Evolutionary conservation across 1,284 basidiomycete genomes (phyloP).

Genomic region (Singerocomus inundabilis): DNA sequence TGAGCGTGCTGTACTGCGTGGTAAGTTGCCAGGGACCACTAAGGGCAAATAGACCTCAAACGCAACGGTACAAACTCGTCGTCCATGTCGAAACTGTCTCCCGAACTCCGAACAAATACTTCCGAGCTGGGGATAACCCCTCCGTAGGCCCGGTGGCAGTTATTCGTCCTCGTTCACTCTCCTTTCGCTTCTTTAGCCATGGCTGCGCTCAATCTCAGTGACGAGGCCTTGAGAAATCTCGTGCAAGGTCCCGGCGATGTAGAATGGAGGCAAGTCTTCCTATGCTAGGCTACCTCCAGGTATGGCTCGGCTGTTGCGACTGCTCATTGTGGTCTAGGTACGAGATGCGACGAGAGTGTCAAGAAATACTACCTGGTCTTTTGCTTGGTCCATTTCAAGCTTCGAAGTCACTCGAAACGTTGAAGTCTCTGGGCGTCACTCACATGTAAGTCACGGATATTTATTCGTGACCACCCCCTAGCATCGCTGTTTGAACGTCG

Average conservation of each 20-base stretch:
- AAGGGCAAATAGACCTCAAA: conserved; percentile 10
- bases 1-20: conserved; percentile 36
- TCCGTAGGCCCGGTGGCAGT: conserved; percentile 1
- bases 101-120: conserved; percentile 27
- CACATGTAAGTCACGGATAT: conserved; percentile 69
- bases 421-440: conserved; percentile 69
- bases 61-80: conserved; percentile 56
- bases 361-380: conserved; percentile 85
- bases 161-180: background rate
- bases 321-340: conserved; percentile 53
- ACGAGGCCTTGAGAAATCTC: conserved; percentile 59
- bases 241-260: conserved; percentile 75
- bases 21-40: conserved; percentile 8
- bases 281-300: background rate
- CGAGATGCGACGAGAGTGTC: conserved; percentile 92
- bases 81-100: conserved; percentile 28
- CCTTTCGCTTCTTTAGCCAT: conserved; percentile 9
- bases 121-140: conserved; percentile 22
- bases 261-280: conserved; percentile 65
- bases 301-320: conserved; percentile 1
- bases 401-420: conserved; percentile 72
- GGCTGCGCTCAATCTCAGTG: conserved; percentile 33
- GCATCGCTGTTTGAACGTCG: conserved; percentile 10
- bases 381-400: conserved; percentile 87
- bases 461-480: conserved; percentile 4